A percentile compares a stretch with the other conserved stretches of the same genome.
phyloP scores from a whole-genome alignment of 129 eudicot species.

The Mikania micrantha region DNA sequence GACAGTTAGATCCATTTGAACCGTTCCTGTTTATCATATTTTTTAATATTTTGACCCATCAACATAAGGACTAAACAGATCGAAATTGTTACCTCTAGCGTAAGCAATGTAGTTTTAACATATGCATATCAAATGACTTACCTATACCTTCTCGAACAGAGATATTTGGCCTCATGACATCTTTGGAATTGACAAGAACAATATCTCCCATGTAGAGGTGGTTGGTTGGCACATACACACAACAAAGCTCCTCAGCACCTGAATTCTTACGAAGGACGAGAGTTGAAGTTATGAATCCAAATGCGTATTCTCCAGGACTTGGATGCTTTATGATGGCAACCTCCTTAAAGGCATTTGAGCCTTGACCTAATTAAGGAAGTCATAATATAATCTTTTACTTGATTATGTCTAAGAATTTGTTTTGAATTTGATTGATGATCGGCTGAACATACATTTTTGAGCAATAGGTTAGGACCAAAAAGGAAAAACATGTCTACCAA shows the following conservation, averaged over 20 bases:
- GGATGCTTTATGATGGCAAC: slow-evolving; percentile 83
- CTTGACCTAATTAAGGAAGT: slow-evolving; percentile 16
- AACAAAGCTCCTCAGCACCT: slow-evolving; percentile 73
- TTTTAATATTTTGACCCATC: not conserved
- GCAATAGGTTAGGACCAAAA: not conserved
- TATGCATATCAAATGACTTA: slow-evolving; percentile 18
- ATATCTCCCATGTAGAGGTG: slow-evolving; percentile 83
- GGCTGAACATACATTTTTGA: not conserved
- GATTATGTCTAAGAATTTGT: not conserved
- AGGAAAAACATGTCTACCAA: too few species aligned
- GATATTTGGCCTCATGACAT: slow-evolving; percentile 64
- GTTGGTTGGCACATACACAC: slow-evolving; percentile 80
- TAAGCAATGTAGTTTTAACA: not conserved
- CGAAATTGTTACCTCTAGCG: not conserved
- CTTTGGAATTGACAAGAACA: slow-evolving; percentile 61
- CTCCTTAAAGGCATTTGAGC: slow-evolving; percentile 76
- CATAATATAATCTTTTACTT: not conserved
- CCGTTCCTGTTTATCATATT: not conserved
- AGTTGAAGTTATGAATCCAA: slow-evolving; percentile 77
- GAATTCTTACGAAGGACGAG: slow-evolving; percentile 46
- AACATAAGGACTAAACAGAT: not conserved
- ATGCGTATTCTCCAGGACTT: slow-evolving; percentile 61
- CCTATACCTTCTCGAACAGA: slow-evolving; percentile 88
- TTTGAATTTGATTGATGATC: not conserved
- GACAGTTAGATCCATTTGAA: not conserved